phyloP scores from a whole-genome alignment of 2,329 filamentous ascomycete species.

The Triangularia verruculosa region DNA sequence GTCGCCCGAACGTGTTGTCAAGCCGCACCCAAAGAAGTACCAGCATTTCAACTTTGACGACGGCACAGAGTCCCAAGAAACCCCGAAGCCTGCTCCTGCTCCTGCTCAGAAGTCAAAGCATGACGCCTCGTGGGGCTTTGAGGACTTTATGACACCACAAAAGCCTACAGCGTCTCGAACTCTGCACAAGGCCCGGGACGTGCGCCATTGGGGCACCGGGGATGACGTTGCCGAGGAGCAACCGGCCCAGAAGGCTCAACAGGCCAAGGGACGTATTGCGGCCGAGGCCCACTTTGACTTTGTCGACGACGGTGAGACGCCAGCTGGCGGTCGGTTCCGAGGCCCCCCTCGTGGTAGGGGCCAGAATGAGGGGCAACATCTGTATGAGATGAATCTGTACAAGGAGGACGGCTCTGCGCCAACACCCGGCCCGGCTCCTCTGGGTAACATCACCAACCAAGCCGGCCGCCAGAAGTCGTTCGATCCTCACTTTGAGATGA shows the following conservation, averaged over 20 bases:
- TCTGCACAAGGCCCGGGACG: slow-evolving; percentile 61
- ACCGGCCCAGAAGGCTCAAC: slow-evolving; percentile 55
- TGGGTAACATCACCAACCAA: slow-evolving; percentile 69
- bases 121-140: slow-evolving; percentile 78
- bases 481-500: slow-evolving; percentile 72
- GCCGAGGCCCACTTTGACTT: slow-evolving; percentile 82
- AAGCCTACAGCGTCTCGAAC: slow-evolving; percentile 65
- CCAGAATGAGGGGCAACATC: slow-evolving; percentile 64
- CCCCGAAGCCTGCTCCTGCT: slow-evolving; percentile 40
- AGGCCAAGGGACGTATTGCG: slow-evolving; percentile 70
- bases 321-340: slow-evolving; percentile 44
- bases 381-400: slow-evolving; percentile 78
- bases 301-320: slow-evolving; percentile 64
- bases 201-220: slow-evolving; percentile 77
- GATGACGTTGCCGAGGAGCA: slow-evolving; percentile 58
- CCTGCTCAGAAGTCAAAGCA: slow-evolving; percentile 59
- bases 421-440: slow-evolving; percentile 41
- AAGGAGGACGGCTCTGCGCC: slow-evolving; percentile 50
- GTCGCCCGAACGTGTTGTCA: slow-evolving; percentile 45
- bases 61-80: slow-evolving; percentile 53
- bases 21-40: slow-evolving; percentile 75
- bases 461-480: slow-evolving; percentile 74
- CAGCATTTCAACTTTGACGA: slow-evolving; percentile 82
- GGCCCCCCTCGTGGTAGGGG: slow-evolving; percentile 49
- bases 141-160: slow-evolving; percentile 80